Evolutionary conservation across 306 rosid species (phyloP), one percentile per base, ranked within the genome.

Genomic region (Cicer judaicum): DNA sequence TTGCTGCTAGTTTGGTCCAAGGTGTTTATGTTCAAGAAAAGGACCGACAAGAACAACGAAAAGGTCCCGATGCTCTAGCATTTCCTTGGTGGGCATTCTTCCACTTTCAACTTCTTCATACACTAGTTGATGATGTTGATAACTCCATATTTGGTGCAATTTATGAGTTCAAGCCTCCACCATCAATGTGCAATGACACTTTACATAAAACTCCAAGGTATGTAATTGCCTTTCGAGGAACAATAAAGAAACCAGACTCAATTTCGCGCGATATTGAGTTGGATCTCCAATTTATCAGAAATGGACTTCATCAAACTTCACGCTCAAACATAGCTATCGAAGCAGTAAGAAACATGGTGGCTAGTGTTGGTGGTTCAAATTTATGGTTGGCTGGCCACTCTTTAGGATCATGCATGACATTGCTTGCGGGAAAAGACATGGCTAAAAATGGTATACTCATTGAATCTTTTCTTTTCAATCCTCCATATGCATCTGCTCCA

Each of bases 341-440:
- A 83, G 91, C 93, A 67, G 90, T 88, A 5, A 80, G 89, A 36
- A 85, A 89, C 73, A 86, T 84, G 89, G 95, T 84, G 74, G 93
- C 96, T 29, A 21, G 89, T 13, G 85, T 48, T 6, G 96, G 93
- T 19, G 92, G 72, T 77, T 89, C 97, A 34, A 79, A 82, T 64
- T 73, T 92, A 73, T 94, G 99, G 99, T 79, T 94, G 73, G 88
- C 96, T 0, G 99, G 99, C 10, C 99, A 94, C 72, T 94, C 99
- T n/a, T 73, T 94, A 4, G 99, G 99, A 73, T 92, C 99, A 43
- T 91, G 88, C 74, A 81, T 94, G 86, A 93, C 93, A 74, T 73
- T 94, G 97, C 97, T 92, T 55, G 62, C 85, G 19, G 99, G 98
- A 41, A 94, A 89, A 88, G 84, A 87, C 41, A 82, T 94, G 99